Evolutionary conservation across 129 eudicot genomes (phyloP).

Genomic region (Deinandra increscens): DNA sequence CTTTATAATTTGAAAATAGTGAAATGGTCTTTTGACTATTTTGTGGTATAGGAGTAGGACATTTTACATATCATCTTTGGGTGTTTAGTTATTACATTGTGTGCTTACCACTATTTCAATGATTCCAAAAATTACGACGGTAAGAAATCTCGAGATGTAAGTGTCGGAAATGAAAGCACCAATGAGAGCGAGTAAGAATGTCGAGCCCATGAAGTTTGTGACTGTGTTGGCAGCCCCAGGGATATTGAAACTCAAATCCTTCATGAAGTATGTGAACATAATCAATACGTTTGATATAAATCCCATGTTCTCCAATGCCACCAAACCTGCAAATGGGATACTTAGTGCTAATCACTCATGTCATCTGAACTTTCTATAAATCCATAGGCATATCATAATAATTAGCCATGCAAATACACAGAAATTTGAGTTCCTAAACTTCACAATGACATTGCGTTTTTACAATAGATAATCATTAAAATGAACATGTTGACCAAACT

Average conservation of each 20-base stretch:
- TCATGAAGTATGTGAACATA: conserved; percentile 58
- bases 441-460: too few relatives aligned
- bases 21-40: too few relatives aligned
- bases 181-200: conserved; percentile 60
- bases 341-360: background rate
- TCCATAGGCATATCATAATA: too few relatives aligned
- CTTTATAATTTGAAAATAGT: too few relatives aligned
- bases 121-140: conserved; percentile 49
- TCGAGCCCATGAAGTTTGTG: conserved; percentile 67
- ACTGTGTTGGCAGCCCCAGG: conserved; percentile 67
- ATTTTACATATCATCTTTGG: background rate
- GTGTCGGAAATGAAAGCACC: conserved; percentile 82
- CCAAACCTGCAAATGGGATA: conserved; percentile 39
- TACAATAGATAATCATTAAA: too few relatives aligned
- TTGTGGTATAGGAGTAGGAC: too few relatives aligned
- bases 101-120: conserved; percentile 51
- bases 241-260: conserved; percentile 43
- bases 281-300: conserved; percentile 59
- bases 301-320: conserved; percentile 66
- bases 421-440: too few relatives aligned
- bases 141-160: conserved; percentile 46
- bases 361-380: too few relatives aligned
- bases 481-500: too few relatives aligned
- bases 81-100: background rate
- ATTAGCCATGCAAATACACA: too few relatives aligned